Conservation (phyloP, 352 stramenopile species). For the Globisporangium cylindrosporum region DNA sequence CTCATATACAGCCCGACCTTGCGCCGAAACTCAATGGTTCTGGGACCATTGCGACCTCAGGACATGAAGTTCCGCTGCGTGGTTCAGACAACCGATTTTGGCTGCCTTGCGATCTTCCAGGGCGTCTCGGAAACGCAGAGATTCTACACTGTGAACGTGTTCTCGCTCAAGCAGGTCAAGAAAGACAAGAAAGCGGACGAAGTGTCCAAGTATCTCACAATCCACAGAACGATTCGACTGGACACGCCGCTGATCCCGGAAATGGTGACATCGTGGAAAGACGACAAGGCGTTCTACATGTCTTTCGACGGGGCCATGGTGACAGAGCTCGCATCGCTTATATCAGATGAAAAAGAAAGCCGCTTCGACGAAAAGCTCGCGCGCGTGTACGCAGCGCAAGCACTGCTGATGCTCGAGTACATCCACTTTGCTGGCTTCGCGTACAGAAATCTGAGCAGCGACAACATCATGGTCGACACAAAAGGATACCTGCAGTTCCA, state of each 20-base stretch:
- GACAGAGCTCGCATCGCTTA: conserved; percentile 55
- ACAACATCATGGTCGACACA: conserved; percentile 82
- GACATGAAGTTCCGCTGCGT: conserved; percentile 74
- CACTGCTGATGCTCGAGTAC: conserved; percentile 81
- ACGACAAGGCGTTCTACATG: conserved; percentile 77
- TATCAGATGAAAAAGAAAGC: conserved; percentile 52
- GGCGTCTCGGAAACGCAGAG: conserved; percentile 53
- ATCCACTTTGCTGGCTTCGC: conserved; percentile 76
- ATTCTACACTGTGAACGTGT: conserved; percentile 78
- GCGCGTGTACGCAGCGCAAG: conserved; percentile 63
- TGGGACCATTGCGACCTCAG: conserved; percentile 43
- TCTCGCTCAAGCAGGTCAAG: conserved; percentile 68
- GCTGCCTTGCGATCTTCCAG: conserved; percentile 71
- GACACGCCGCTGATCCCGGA: conserved; percentile 69
- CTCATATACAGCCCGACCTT: conserved; percentile 63
- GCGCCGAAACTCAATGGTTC: conserved; percentile 46
- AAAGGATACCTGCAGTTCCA: conserved; percentile 82
- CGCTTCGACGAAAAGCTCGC: conserved; percentile 59
- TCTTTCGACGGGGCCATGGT: conserved; percentile 74
- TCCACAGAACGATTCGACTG: conserved; percentile 63
- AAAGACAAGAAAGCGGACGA: conserved; percentile 70
- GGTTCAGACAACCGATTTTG: conserved; percentile 74
- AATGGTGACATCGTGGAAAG: conserved; percentile 76
- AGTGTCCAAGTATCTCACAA: conserved; percentile 62
- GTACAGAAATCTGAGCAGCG: conserved; percentile 83